Evolutionary conservation across 192 early-diverging fungal species (phyloP).

Genomic region (Mortierella alpina): DNA sequence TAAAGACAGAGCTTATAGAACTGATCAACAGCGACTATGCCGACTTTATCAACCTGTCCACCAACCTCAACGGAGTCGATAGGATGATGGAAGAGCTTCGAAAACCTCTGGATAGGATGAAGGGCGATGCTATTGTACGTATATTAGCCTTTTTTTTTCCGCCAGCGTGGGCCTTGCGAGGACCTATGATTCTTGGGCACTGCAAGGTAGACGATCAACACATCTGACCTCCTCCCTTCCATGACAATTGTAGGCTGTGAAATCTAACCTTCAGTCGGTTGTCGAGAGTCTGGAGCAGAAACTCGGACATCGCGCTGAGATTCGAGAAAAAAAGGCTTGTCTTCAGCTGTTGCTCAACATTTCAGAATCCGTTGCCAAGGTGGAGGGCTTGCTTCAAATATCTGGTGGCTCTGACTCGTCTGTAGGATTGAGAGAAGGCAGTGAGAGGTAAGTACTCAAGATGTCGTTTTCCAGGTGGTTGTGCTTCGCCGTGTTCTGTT

Average conservation of each 20-base stretch:
- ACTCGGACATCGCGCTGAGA: conserved; percentile 66
- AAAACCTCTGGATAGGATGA: conserved; percentile 69
- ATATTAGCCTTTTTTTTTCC: background rate
- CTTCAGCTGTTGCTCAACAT: conserved; percentile 81
- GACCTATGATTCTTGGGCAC: background rate
- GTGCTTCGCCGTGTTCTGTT: no score
- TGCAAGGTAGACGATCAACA: background rate
- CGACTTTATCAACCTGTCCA: conserved; percentile 84
- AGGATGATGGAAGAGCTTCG: conserved; percentile 70
- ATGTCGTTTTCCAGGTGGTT: no score
- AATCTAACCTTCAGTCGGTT: conserved; percentile 59
- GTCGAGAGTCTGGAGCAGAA: conserved; percentile 68
- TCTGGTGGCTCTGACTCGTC: conserved; percentile 38
- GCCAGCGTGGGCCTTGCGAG: background rate
- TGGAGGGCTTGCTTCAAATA: conserved; percentile 76
- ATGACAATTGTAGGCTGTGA: conserved; percentile 57
- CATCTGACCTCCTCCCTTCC: background rate
- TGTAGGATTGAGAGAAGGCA: conserved; percentile 32
- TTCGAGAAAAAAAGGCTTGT: conserved; percentile 77
- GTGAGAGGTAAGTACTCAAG: conserved; percentile 4
- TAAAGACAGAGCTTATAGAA: conserved; percentile 82
- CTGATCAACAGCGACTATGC: conserved; percentile 84
- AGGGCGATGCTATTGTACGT: conserved; percentile 68
- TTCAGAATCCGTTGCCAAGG: conserved; percentile 80
- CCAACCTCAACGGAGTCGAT: conserved; percentile 80